These are phyloP conservation scores for Pestalotiopsis sp. DNA, from an alignment of 2,329 filamentous ascomycete genomes.

Conservation along the genomic window DNA sequence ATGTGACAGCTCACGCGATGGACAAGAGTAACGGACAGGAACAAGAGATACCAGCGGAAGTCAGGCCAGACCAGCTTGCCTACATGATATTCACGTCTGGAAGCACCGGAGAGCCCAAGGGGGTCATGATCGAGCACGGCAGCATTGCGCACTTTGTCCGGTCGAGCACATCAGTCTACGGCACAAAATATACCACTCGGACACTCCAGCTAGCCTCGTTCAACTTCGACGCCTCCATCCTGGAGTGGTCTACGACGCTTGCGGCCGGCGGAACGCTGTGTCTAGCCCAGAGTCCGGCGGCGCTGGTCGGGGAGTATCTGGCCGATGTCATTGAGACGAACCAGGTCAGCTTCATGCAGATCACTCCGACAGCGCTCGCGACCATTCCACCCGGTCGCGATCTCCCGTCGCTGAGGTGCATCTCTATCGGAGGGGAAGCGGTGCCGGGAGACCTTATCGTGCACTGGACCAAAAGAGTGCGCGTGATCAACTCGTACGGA, in stretches of 20 bases:
- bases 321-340: not conserved
- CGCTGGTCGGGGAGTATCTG: not conserved
- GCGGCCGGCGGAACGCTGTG: not conserved
- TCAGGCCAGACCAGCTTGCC: not conserved
- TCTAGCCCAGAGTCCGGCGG: not conserved
- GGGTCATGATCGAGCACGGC: constrained; percentile 11
- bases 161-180: not conserved
- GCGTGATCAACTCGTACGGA: not conserved
- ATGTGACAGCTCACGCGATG: not conserved
- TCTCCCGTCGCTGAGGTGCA: not conserved
- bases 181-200: not conserved
- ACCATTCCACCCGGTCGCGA: not conserved
- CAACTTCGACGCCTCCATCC: not conserved
- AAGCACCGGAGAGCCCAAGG: constrained; percentile 13
- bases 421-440: not conserved
- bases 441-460: not conserved
- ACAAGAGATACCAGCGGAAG: not conserved
- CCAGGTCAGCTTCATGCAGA: not conserved
- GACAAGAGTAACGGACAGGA: not conserved
- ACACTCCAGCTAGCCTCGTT: not conserved
- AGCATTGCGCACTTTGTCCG: not conserved
- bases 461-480: not conserved
- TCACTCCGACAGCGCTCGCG: not conserved
- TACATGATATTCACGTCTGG: constrained; percentile 13
- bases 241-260: not conserved